A percentile compares a stretch with the other conserved stretches of the same genome.
These are phyloP conservation scores for Trichoderma sp. DNA, from an alignment of 2,329 filamentous ascomycete species.

Conservation along the genomic window DNA sequence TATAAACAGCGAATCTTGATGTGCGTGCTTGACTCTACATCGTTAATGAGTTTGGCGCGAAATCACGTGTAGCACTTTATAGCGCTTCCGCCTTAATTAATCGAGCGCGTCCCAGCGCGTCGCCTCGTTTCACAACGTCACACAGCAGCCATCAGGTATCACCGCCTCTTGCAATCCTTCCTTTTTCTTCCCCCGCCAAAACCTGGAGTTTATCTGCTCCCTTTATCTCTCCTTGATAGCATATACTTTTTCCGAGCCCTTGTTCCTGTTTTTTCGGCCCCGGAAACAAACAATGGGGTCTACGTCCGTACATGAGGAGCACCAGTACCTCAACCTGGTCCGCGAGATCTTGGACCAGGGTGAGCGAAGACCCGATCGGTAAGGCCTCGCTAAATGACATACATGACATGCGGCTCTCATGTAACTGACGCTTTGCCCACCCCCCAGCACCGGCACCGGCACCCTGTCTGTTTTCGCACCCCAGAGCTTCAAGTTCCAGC, in stretches of 20 bases:
- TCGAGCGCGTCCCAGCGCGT: not conserved
- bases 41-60: not conserved
- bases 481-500: slow-evolving; percentile 78
- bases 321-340: slow-evolving; percentile 90
- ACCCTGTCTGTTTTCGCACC: slow-evolving; percentile 89
- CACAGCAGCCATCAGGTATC: not conserved
- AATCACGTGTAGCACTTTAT: slow-evolving; percentile 6
- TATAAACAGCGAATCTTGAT: not conserved
- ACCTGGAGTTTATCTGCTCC: not conserved
- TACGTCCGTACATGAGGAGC: slow-evolving; percentile 68
- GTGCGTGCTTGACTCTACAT: not conserved
- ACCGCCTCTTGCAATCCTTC: not conserved
- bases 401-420: not conserved
- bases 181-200: not conserved
- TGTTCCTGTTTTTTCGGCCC: not conserved
- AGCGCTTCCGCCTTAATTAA: not conserved
- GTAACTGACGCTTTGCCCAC: not conserved
- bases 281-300: not conserved
- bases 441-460: slow-evolving; percentile 80
- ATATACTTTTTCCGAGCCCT: too few relatives aligned
- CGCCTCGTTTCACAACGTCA: not conserved
- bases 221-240: not conserved
- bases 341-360: slow-evolving; percentile 77
- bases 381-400: slow-evolving; percentile 23
- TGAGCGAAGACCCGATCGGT: slow-evolving; percentile 87